Evolutionary conservation across 2,329 filamentous ascomycete genomes (phyloP).

Genomic region (Westerdykella ornata): DNA sequence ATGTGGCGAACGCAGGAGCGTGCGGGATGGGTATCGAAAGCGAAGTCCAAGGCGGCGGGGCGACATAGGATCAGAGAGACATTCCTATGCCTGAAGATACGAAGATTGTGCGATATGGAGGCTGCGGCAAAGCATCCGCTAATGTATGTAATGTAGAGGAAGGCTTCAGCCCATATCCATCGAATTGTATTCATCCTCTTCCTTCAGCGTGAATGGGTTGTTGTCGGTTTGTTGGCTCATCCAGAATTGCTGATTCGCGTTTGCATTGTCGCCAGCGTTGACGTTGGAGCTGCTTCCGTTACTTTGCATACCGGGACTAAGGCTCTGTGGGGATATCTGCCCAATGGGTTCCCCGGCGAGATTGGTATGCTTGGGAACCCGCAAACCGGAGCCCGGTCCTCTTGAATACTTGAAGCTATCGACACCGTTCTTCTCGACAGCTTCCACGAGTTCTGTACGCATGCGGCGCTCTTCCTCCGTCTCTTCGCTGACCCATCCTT

Average conservation of each 20-base stretch:
- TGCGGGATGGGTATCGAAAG: constrained; percentile 28
- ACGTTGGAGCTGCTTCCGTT: constrained; percentile 56
- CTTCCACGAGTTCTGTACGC: constrained; percentile 85
- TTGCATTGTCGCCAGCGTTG: constrained; percentile 9
- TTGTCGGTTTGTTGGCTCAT: constrained; percentile 36
- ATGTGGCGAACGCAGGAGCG: constrained; percentile 25
- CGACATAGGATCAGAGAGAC: constrained; percentile 9
- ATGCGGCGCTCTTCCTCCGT: constrained; percentile 93
- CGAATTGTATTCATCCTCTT: constrained; percentile 78
- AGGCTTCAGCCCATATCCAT: constrained; percentile 56
- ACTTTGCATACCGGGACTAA: constrained; percentile 52
- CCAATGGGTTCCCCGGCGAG: constrained; percentile 69
- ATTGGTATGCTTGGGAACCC: constrained; percentile 90
- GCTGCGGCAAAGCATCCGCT: not conserved
- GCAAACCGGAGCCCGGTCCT: constrained; percentile 72
- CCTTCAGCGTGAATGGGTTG: constrained; percentile 65
- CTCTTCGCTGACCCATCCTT: constrained; percentile 37
- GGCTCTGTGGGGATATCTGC: constrained; percentile 53
- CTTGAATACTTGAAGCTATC: constrained; percentile 78
- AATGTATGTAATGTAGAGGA: not conserved
- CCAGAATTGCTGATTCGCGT: constrained; percentile 48
- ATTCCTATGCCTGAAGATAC: constrained; percentile 12
- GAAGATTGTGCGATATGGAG: not conserved
- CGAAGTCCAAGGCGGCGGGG: constrained; percentile 31
- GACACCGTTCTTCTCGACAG: constrained; percentile 71